These are phyloP conservation scores for Solanum sitiens DNA, from an alignment of 257 asterid species.

Conservation along the genomic window DNA sequence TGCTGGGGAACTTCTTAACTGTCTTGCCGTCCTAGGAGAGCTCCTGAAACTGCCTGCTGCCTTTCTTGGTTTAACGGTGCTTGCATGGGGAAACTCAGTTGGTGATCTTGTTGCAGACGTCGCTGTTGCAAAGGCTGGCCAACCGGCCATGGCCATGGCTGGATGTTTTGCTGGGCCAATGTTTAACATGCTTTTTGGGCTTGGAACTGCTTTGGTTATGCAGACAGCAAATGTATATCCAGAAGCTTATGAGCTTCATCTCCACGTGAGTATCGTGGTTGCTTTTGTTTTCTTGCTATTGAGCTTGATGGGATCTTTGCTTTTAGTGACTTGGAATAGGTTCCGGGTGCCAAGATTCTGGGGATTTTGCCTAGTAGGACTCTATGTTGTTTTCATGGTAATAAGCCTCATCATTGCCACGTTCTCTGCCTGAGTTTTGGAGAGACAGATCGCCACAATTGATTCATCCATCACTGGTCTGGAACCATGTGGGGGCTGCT, in stretches of 20 bases:
- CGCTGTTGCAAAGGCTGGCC: slow-evolving; percentile 91
- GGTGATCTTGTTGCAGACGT: slow-evolving; percentile 98
- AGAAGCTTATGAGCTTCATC: slow-evolving; percentile 61
- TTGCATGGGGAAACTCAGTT: slow-evolving; percentile 94
- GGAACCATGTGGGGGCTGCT: neutral
- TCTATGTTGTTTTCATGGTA: slow-evolving; percentile 55
- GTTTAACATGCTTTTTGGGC: slow-evolving; percentile 97
- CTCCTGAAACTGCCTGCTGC: slow-evolving; percentile 59
- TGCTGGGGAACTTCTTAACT: slow-evolving; percentile 87
- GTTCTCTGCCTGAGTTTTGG: slow-evolving; percentile 29
- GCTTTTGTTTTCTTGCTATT: slow-evolving; percentile 84
- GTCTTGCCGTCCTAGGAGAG: slow-evolving; percentile 74
- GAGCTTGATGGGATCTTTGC: slow-evolving; percentile 92
- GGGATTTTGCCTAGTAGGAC: slow-evolving; percentile 95
- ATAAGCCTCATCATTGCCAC: slow-evolving; percentile 59
- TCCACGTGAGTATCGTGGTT: slow-evolving; percentile 81
- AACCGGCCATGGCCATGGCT: slow-evolving; percentile 99
- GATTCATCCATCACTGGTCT: neutral
- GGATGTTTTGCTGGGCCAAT: slow-evolving; percentile 98
- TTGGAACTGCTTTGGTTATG: slow-evolving; percentile 79
- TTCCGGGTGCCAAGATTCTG: slow-evolving; percentile 92
- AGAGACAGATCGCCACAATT: neutral
- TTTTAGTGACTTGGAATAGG: slow-evolving; percentile 83
- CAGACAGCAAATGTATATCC: slow-evolving; percentile 69
- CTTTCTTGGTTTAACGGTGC: slow-evolving; percentile 84